These are phyloP conservation scores for Podila verticillata DNA, from an alignment of 192 early-diverging fungal genomes.

Conservation along the genomic window DNA sequence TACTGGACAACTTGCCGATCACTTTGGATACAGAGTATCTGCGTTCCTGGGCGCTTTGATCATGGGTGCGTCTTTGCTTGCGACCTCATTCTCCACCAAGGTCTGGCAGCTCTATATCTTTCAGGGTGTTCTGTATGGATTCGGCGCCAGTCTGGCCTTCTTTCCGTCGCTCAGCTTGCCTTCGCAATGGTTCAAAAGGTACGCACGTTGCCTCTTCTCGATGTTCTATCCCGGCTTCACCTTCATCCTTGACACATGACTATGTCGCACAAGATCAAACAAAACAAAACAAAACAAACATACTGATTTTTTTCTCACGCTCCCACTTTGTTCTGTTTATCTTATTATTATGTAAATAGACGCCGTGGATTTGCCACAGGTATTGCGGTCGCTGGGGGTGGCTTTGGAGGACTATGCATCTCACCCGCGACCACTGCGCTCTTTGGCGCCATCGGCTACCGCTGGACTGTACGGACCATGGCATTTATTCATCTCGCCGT, in stretches of 20 bases:
- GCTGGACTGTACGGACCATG: slow-evolving; percentile 63
- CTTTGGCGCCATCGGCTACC: slow-evolving; percentile 56
- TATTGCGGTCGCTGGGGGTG: slow-evolving; percentile 60
- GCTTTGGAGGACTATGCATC: slow-evolving; percentile 62
- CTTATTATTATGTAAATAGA: slow-evolving; percentile 1
- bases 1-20: slow-evolving; percentile 60
- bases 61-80: slow-evolving; percentile 56
- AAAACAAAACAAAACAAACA: too few relatives aligned
- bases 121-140: slow-evolving; percentile 32
- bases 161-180: slow-evolving; percentile 62
- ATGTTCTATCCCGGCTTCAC: too few relatives aligned
- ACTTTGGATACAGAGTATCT: slow-evolving; percentile 58
- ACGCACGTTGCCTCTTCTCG: not conserved
- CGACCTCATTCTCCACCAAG: slow-evolving; percentile 64
- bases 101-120: slow-evolving; percentile 48
- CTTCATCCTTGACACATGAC: not conserved
- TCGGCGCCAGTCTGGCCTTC: slow-evolving; percentile 58
- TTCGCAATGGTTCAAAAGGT: slow-evolving; percentile 64
- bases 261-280: too few relatives aligned
- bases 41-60: slow-evolving; percentile 59
- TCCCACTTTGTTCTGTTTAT: not conserved
- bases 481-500: slow-evolving; percentile 57
- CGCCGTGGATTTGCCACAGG: slow-evolving; percentile 61
- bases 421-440: slow-evolving; percentile 59
- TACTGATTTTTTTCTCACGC: too few relatives aligned